Base-by-base conservation (phyloP, 2,329 filamentous ascomycete genomes). In the Aspergillus quadrilineatus region DNA sequence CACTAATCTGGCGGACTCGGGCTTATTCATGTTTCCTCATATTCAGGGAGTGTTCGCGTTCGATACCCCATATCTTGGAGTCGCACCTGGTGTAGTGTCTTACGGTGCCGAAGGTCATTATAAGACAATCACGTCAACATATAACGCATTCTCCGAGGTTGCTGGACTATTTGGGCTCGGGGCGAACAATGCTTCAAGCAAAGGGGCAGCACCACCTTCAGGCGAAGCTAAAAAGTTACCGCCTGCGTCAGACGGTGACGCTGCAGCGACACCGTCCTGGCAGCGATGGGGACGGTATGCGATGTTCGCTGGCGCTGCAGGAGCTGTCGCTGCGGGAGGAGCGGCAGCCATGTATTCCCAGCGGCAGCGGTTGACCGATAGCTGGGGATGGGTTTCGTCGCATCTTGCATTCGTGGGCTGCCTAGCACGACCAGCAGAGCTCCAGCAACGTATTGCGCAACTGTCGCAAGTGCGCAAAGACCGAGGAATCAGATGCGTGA, bases 341-440 rank as follows among this genome's bases (percentile, higher is more conserved):
- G 89, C 89, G 0, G 90, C 90, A 0, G 92, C 92, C 6, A 89
- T 93, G 9, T 97, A 96, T 77, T 80, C 89, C 66, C 92, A 94
- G 66, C 85, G 90, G 53, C 89, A 95, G 32, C 86, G 90, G 61
- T 85, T 97, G 59, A 84, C 82, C 2, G 82, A 88, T 58, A 89
- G 92, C 6, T 87, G 87, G 77, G 80, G 80, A 8, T 97, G 92
- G 92, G 90, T 90, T 12, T 85, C 88, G 14, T 94, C 90, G 36
- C 94, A 99, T 74, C 84, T 99, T 28, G 90, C 94, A 72, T 99
- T 97, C 67, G 90, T 97, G 1, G 91, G 92, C 2, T 95, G 91
- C 67, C 82, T 99, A 6, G 89, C 89, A 47, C 86, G 90, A n/a
- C 86, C 85, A 4, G 89, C 92, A 65, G 92, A 96, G 68, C 79